A percentile compares a stretch with the other conserved stretches of the same genome.
Conservation (phyloP, 768 basidiomycete species). For the Termitomyces sp. region DNA sequence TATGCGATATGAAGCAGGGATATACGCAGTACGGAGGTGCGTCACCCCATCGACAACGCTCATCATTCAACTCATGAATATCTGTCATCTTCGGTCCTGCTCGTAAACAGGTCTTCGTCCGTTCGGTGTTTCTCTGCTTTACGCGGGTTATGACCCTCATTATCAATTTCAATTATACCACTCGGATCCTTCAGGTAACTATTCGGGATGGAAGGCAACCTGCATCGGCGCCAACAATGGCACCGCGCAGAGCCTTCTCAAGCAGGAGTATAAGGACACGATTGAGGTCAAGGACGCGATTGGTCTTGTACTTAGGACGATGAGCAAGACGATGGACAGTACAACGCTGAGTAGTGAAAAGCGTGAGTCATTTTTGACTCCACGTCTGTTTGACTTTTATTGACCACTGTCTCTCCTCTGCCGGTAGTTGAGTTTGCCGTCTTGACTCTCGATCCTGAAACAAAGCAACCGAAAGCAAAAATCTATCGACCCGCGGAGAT, state of each 20-base stretch:
- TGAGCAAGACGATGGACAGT: conserved; percentile 99
- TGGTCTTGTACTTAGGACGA: conserved; percentile 84
- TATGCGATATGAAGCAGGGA: conserved; percentile 98
- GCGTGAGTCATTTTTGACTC: conserved; percentile 44
- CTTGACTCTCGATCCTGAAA: conserved; percentile 74
- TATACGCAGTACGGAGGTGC: conserved; percentile 95
- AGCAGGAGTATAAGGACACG: conserved; percentile 98
- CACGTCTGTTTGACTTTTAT: not conserved
- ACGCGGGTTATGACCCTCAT: conserved; percentile 95
- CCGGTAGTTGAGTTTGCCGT: conserved; percentile 91
- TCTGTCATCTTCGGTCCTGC: not conserved
- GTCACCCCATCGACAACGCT: conserved; percentile 13
- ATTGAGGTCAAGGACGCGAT: conserved; percentile 89
- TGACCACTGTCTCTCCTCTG: not conserved
- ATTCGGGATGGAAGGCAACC: conserved; percentile 97
- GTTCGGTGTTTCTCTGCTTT: conserved; percentile 95
- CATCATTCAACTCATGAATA: not conserved
- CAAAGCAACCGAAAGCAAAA: conserved; percentile 81
- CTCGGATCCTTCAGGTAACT: conserved; percentile 97
- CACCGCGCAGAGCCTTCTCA: conserved; percentile 89
- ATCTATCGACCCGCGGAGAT: conserved; percentile 89
- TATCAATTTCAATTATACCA: conserved; percentile 97
- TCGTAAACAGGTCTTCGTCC: conserved; percentile 78
- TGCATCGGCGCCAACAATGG: conserved; percentile 99
- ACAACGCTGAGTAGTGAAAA: conserved; percentile 96